phyloP scores from a whole-genome alignment of 495 filamentous ascomycete genomes.

The Hypoxylon crocopeplum region DNA sequence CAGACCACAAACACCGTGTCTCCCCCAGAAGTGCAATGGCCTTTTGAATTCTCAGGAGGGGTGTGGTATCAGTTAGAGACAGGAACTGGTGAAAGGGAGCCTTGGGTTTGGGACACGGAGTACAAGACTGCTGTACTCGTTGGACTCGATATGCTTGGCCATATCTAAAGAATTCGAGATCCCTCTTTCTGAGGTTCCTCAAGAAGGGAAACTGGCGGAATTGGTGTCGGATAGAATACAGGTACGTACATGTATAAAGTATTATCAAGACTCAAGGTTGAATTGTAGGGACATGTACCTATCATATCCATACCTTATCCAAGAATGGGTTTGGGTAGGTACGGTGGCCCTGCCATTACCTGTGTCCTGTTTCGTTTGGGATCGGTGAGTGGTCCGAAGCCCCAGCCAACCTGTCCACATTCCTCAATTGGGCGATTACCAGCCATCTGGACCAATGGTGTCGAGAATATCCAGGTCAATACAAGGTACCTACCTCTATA shows the following conservation, averaged over 20 bases:
- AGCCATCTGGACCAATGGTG: slow-evolving; percentile 32
- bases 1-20: not conserved
- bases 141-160: no score
- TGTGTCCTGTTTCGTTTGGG: no score
- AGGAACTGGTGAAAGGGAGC: not conserved
- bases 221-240: not conserved
- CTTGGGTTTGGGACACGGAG: not conserved
- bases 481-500: not conserved
- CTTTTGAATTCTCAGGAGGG: not conserved
- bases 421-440: slow-evolving; percentile 28
- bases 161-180: slow-evolving; percentile 9
- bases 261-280: no score
- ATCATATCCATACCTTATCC: no score
- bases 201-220: not conserved
- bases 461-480: not conserved
- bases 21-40: not conserved
- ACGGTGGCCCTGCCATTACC: no score
- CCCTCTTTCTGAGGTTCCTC: not conserved
- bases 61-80: not conserved
- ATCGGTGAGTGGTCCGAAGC: not conserved
- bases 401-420: slow-evolving; percentile 31
- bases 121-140: slow-evolving; percentile 16
- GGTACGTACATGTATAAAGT: not conserved
- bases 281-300: no score
- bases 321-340: no score